Evolutionary conservation across 495 filamentous ascomycete species (phyloP), one percentile per base, ranked within the genome.

Genomic region (Pseudoneurospora amorphoporcata): DNA sequence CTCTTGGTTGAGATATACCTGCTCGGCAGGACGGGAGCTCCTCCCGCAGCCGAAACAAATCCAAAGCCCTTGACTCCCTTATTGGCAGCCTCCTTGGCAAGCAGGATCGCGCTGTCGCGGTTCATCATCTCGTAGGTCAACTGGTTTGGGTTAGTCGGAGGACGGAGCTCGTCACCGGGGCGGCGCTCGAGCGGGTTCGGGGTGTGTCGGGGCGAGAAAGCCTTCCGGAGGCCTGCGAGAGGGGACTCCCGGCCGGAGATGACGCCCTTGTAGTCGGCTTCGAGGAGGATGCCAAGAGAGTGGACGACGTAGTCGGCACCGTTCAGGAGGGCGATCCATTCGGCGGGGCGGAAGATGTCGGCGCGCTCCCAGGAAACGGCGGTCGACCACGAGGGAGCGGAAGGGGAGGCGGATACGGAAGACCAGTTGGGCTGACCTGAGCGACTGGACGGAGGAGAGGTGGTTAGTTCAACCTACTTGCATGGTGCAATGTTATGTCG

Each of bases 111-210:
- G 78, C 82, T 84, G 75, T 99, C 96, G 73, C 95, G 88, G 84
- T 99, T 99, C 93, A 99, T 98, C 74, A 94, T 87, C 86, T 99
- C 95, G 84, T 99, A 99, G 42, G 94, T 98, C 77, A 97, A 81
- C 82, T 97, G 92, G 23, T 89, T 88, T 77, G 89, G 86, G 40
- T 58, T 38, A 23, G 37, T 39, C 8, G 61, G 37, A 17, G 40
- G 53, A 10, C 16, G 32, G 29, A 14, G 2, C 32, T 86, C 83
- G 69, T 90, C 87, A 6, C 86, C 89, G 42, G 83, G 84, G 39
- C 82, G 74, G 68, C 82, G 78, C 72, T 83, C 82, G 10, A 94
- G 83, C 12, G 90, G 92, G 81, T 95, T 93, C 75, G 88, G 84
- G 47, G 88, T 88, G 74, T 88, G 84, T 35, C 86, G 88, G 6